Conservation (phyloP, 1,284 basidiomycete species). For the Tremellales sp. region DNA sequence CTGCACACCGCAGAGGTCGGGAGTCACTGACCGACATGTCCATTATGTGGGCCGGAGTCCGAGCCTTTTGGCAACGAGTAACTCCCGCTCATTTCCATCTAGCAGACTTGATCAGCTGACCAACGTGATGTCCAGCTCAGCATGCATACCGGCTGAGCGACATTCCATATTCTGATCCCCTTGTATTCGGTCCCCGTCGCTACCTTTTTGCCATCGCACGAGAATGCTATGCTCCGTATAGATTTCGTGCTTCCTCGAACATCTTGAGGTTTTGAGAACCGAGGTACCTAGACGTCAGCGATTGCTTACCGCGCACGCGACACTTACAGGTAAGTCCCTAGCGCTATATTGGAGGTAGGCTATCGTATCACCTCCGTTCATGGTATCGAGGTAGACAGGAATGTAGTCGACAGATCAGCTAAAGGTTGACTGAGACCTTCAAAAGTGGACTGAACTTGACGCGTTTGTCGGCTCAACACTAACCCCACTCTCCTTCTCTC, state of each 20-base stretch:
- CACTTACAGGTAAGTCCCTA: conserved; percentile 24
- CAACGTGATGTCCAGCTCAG: neutral
- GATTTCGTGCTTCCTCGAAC: conserved; percentile 22
- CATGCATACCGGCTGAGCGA: neutral
- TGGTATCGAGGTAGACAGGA: conserved; percentile 1
- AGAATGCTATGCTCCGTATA: conserved; percentile 25
- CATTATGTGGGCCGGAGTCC: conserved; percentile 30
- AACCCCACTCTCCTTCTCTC: no score
- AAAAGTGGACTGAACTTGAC: no score
- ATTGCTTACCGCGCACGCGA: neutral
- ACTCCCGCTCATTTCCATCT: conserved; percentile 15
- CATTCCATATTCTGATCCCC: conserved; percentile 26
- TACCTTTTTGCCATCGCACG: conserved; percentile 21
- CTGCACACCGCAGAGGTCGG: neutral
- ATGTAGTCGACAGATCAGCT: neutral
- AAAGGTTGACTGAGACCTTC: no score
- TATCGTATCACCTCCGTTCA: conserved; percentile 17
- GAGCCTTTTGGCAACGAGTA: conserved; percentile 19
- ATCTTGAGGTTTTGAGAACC: conserved; percentile 17
- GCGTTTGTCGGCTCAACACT: no score
- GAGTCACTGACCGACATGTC: conserved; percentile 27
- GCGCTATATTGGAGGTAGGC: conserved; percentile 15
- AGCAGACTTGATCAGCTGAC: neutral
- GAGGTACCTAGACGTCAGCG: conserved; percentile 13
- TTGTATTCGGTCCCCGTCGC: conserved; percentile 28